Evolutionary conservation across 1,284 basidiomycete genomes (phyloP).

Genomic region (Sanghuangporus baumii): DNA sequence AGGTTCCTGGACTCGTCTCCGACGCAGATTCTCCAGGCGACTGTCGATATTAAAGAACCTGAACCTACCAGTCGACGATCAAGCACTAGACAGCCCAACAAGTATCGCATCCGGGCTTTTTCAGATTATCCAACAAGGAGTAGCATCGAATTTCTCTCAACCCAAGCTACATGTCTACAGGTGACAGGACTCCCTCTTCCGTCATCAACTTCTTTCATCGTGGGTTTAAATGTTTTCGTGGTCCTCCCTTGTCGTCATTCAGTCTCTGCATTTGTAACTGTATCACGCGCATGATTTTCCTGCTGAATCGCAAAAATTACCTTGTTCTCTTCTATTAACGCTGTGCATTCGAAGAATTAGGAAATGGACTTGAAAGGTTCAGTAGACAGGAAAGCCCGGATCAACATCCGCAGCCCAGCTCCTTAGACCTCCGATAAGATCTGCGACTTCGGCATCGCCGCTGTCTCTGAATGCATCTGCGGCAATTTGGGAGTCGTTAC

Average conservation of each 20-base stretch:
- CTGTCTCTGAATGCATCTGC: slow-evolving; percentile 52
- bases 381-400: slow-evolving; percentile 75
- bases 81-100: neutral
- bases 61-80: neutral
- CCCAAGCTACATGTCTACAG: neutral
- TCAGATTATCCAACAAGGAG: neutral
- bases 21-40: neutral
- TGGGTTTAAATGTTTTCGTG: neutral
- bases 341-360: neutral
- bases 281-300: neutral
- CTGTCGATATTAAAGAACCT: neutral
- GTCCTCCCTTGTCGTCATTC: neutral
- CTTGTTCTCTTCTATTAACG: neutral
- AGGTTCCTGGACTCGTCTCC: slow-evolving; percentile 8
- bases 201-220: neutral
- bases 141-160: neutral
- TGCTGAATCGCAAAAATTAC: neutral
- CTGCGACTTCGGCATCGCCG: slow-evolving; percentile 31
- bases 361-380: neutral
- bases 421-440: slow-evolving; percentile 74
- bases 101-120: slow-evolving; percentile 5
- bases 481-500: slow-evolving; percentile 92
- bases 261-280: neutral
- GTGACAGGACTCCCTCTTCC: neutral
- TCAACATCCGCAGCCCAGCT: slow-evolving; percentile 77